A percentile compares a stretch with the other conserved stretches of the same genome.
phyloP scores from a whole-genome alignment of 192 early-diverging fungal species.

The Neocallimastix lanati region DNA sequence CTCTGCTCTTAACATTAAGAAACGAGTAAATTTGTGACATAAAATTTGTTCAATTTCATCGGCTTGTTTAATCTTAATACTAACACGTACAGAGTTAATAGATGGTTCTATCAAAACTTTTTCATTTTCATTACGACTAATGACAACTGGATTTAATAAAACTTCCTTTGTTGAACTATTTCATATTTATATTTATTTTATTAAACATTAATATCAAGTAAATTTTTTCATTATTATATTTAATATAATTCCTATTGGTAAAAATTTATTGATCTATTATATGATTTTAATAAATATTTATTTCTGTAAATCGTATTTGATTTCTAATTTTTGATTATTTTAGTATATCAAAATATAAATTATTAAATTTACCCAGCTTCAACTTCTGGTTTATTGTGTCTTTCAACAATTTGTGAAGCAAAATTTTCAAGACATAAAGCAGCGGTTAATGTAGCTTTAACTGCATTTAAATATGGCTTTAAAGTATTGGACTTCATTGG shows the following conservation, averaged over 20 bases:
- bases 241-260: not conserved
- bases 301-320: no score
- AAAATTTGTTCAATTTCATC: slow-evolving; percentile 91
- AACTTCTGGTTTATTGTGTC: slow-evolving; percentile 96
- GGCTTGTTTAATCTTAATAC: slow-evolving; percentile 92
- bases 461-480: slow-evolving; percentile 83
- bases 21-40: slow-evolving; percentile 92
- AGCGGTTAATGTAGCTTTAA: slow-evolving; percentile 80
- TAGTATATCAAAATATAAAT: not conserved
- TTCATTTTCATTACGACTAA: slow-evolving; percentile 83
- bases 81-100: slow-evolving; percentile 84
- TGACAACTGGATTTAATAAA: slow-evolving; percentile 65
- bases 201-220: no score
- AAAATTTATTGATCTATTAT: no score
- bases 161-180: slow-evolving; percentile 63
- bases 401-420: slow-evolving; percentile 86
- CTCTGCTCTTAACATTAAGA: slow-evolving; percentile 92
- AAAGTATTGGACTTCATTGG: slow-evolving; percentile 99
- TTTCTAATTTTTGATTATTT: no score
- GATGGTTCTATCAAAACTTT: slow-evolving; percentile 78
- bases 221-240: not conserved
- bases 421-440: slow-evolving; percentile 95
- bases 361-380: slow-evolving; percentile 52
- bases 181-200: no score
- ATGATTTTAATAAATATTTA: no score